These are phyloP conservation scores for Diaporthe aspalathi DNA, from an alignment of 2,329 filamentous ascomycete genomes.

Conservation along the genomic window DNA sequence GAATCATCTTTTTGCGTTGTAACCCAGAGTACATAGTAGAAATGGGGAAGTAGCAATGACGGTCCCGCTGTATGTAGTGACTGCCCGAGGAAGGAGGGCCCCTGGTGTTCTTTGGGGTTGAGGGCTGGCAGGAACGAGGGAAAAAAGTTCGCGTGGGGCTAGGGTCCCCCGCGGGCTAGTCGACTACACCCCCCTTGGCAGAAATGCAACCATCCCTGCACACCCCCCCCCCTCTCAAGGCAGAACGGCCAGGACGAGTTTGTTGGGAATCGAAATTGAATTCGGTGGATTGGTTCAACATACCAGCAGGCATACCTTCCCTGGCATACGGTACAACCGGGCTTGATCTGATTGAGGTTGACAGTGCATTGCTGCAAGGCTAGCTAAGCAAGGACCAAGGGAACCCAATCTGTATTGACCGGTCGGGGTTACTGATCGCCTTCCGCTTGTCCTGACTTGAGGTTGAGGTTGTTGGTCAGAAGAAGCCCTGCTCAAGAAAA, in stretches of 20 bases:
- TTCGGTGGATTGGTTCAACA: constrained; percentile 32
- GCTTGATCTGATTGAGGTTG: constrained; percentile 25
- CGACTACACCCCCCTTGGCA: constrained; percentile 16
- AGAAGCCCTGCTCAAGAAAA: background rate
- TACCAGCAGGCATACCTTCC: background rate
- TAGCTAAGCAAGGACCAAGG: constrained; percentile 25
- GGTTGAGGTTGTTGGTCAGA: constrained; percentile 14
- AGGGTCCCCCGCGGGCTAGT: constrained; percentile 12
- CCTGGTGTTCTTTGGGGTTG: constrained; percentile 27
- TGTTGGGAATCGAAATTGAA: constrained; percentile 32
- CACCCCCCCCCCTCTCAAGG: background rate
- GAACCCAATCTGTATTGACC: background rate
- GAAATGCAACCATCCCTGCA: constrained; percentile 30
- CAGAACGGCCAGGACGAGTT: constrained; percentile 19
- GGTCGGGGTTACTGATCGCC: constrained; percentile 18
- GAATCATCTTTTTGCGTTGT: background rate
- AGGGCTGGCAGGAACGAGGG: constrained; percentile 11
- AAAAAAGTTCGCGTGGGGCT: constrained; percentile 31
- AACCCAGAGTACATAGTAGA: background rate
- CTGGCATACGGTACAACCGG: constrained; percentile 5
- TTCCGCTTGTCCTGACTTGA: constrained; percentile 1
- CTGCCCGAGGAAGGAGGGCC: background rate
- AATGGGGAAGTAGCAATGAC: background rate
- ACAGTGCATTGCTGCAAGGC: too few relatives aligned
- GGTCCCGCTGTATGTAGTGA: background rate